Evolutionary conservation across 2,329 filamentous ascomycete genomes (phyloP), one percentile per base, ranked within the genome.

Genomic region (Fusarium sp.): DNA sequence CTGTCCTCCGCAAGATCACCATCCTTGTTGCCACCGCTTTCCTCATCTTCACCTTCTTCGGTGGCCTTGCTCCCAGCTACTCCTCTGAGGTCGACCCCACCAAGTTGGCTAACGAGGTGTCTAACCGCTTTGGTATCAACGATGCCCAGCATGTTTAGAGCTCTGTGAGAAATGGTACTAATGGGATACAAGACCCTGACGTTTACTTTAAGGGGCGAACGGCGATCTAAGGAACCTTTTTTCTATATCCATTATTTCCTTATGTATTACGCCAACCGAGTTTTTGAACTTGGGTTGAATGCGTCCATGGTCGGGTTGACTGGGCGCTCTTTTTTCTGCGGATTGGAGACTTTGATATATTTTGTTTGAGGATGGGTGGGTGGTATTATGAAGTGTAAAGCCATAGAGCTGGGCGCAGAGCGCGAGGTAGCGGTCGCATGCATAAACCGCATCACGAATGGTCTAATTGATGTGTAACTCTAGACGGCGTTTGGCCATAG

Each of bases 1-100:
- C 94, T 13, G 87, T 89, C 46, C 84, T 92, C 75, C 92, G 94
- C 82, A 94, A 95, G 83, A 79, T 94, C 53, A 83, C 93, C 67
- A 83, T 96, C 72, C 88, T 95, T 64, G 86, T 84, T 52, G 80
- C 86, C 28, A 85, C 87, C 20, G 78, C 92, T 60, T 79, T 92
- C 68, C 81, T 86, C 53, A 80, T 95, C 72, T 90, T 96, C 80
- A 79, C 92, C 70, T 79, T 97, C 20, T 86, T 97, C 59, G 88
- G 87, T 64, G 87, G 88, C 40, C 80, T 92, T 67, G 89, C 89
- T 47, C 90, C 90, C 23, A 83, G 82, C 30, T 88, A 88, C 66
- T 85, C 83, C 16, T 80, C 85, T 31, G 83, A 83, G 36, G 87
- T 88, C 70, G 83, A 88, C 74, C 81, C 86, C 8, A 77, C 80